Evolutionary conservation across 306 rosid genomes (phyloP), one percentile per base, ranked within the genome.

Genomic region (Carpinus fangiana): DNA sequence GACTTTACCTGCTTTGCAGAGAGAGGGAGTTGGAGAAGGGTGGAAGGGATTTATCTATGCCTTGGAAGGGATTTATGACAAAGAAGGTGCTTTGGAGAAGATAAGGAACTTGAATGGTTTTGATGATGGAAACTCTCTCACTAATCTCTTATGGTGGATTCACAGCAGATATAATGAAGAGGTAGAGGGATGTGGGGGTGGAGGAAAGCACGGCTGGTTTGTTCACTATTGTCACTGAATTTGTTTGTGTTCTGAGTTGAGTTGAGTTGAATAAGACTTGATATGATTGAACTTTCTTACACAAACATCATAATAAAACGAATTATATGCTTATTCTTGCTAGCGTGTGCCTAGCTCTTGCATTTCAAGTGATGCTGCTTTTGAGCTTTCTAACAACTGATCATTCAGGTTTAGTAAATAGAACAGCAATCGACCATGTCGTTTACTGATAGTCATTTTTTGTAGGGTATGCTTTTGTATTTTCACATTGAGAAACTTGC

Each of bases 131-230:
- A 90, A 88, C 75, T 91, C 98, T 0, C 89, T 88, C 21, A 87
- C 85, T n/a, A 93, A 93, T 84, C 89, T 93, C 5, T 79, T 93
- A 0, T 93, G 98, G 98, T 91, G 98, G 98, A 75, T 91, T 67
- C 93, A 93, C 59, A 90, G 90, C 73, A 87, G 98, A 85, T 83
- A 68, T 14, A 78, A 52, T 20, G 83, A 67, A 34, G 85, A 51
- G 8, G 89, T 55, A 20, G 79, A 26, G 12, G 78, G 48, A 20
- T 53, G 3, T 38, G 80, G 20, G 50, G 64, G n/a, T n/a, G n/a
- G 61, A 47, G 76, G 59, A 20, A 74, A 74, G 38, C 62, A 73
- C 7, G 84, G 81, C 51, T 86, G 86, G 88, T 82, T 73, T 69
- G 76, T 71, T 38, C 87, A 79, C 79, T 87, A 80, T 56, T 81